phyloP scores from a whole-genome alignment of 306 rosid species.

The Prunus mume region DNA sequence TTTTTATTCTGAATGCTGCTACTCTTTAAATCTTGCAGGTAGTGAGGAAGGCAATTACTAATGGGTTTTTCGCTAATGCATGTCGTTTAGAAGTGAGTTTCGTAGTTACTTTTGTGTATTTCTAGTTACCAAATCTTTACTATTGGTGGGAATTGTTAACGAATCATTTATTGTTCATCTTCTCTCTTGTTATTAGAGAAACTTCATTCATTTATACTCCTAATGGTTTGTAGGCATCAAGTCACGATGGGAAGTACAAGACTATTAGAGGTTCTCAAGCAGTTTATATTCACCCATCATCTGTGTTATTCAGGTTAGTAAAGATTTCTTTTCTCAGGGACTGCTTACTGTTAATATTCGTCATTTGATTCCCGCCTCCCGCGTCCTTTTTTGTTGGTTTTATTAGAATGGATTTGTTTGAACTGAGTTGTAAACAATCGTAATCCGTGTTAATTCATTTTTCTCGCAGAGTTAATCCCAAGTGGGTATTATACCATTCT shows the following conservation, averaged over 20 bases:
- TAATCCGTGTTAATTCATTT: neutral
- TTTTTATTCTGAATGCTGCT: neutral
- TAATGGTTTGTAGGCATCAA: constrained; percentile 53
- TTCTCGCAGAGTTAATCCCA: constrained; percentile 82
- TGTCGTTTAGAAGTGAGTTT: constrained; percentile 69
- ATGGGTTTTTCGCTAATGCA: constrained; percentile 79
- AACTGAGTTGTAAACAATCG: neutral
- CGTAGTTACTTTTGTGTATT: neutral
- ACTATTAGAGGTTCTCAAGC: constrained; percentile 83
- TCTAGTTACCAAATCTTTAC: no score
- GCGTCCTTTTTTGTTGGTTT: neutral
- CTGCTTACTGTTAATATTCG: neutral
- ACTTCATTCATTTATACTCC: neutral
- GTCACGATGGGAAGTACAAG: constrained; percentile 82
- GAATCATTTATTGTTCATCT: constrained; percentile 4
- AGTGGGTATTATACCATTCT: constrained; percentile 78
- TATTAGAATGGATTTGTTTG: neutral
- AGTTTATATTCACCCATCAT: constrained; percentile 88
- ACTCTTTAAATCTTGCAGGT: constrained; percentile 39
- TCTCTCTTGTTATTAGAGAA: neutral
- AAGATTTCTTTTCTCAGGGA: neutral
- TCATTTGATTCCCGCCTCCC: neutral
- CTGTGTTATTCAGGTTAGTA: constrained; percentile 84
- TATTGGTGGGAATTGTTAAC: no score
- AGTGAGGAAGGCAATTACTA: constrained; percentile 77